Evolutionary conservation across 2,329 filamentous ascomycete species (phyloP).

Genomic region (Aspergillaceae sp.): DNA sequence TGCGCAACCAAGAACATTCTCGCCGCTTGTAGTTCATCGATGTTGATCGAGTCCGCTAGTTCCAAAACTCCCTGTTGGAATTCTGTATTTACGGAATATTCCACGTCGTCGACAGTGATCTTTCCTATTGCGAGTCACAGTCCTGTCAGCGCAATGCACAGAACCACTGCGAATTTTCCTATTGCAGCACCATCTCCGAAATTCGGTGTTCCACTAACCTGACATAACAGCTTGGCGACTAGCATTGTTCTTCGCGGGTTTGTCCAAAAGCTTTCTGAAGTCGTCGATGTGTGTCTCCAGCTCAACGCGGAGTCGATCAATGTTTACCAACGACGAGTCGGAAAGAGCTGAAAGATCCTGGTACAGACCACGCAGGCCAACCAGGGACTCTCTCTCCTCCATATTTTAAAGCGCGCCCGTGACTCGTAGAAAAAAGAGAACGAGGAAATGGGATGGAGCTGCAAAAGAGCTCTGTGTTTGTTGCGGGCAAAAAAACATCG

Average conservation of each 20-base stretch:
- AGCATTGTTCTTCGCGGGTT: conserved; percentile 62
- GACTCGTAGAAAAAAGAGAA: conserved; percentile 20
- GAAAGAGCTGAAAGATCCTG: conserved; percentile 71
- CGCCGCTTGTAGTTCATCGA: conserved; percentile 82
- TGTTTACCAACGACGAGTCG: conserved; percentile 59
- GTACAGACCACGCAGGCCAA: conserved; percentile 74
- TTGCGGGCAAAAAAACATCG: conserved; percentile 24
- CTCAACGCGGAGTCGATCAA: conserved; percentile 58
- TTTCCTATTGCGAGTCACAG: conserved; percentile 50
- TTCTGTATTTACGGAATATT: conserved; percentile 74
- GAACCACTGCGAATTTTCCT: background rate
- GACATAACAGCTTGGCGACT: conserved; percentile 64
- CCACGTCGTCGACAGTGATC: conserved; percentile 60
- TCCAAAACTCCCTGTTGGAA: conserved; percentile 77
- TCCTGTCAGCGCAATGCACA: conserved; percentile 10
- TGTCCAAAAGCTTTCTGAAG: conserved; percentile 65
- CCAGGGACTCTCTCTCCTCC: conserved; percentile 65
- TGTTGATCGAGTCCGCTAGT: conserved; percentile 76
- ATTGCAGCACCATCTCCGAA: too few species aligned
- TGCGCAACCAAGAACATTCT: conserved; percentile 66
- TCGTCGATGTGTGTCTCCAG: conserved; percentile 59
- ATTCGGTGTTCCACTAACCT: conserved; percentile 40
- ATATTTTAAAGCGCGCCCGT: conserved; percentile 39
- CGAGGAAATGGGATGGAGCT: conserved; percentile 16
- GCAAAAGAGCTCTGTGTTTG: conserved; percentile 21